Evolutionary conservation across 208 protist species (phyloP), one percentile per base, ranked within the genome.

Genomic region (Angomonas ambiguus): DNA sequence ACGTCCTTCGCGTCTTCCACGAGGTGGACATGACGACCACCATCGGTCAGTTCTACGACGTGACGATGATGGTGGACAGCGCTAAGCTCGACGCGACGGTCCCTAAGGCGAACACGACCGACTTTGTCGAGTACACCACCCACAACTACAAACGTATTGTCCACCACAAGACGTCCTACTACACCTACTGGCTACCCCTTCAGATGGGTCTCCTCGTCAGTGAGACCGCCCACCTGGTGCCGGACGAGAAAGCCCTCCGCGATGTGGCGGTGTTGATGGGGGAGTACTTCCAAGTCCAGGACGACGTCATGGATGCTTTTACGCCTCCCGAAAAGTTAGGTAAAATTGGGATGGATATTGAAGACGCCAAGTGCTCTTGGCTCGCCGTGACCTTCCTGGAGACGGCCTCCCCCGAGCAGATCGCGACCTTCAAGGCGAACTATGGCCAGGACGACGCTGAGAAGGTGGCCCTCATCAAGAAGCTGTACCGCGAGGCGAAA

Each of bases 221-320:
- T 48, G 87, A 82, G 41, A 83, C 85, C 30, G 33, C 51, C 1
- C 65, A 81, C 18, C 68, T 80, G 25, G 87, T 91, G 49, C 79
- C 88, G 31, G 84, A 85, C 67, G 61, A 65, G 22, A 31, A 67
- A 3, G 38, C n/a, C n/a, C 79, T 91, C n/a, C 67, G 95, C 53
- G 67, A 91, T 41, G 86, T 98, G 34, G 74, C 95, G 8, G 72
- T 98, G 62, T 58, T 93, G 28, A 98, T 99, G 92, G 97, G 97
- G 55, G 91, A 98, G 73, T 98, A 97, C 74, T 99, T 99, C 72
- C 98, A 99, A 79, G 85, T 97, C 35, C 97, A 98, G 84, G 98
- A 99, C 72, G 98, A 99, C 76, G 97, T 96, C 61, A 95, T 99
- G 77, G 98, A 99, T 81, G 97, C 94, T 70, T 99, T 97, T 71